Evolutionary conservation across 345 rosid genomes (phyloP).

Genomic region (Aquilaria yunnanensis): DNA sequence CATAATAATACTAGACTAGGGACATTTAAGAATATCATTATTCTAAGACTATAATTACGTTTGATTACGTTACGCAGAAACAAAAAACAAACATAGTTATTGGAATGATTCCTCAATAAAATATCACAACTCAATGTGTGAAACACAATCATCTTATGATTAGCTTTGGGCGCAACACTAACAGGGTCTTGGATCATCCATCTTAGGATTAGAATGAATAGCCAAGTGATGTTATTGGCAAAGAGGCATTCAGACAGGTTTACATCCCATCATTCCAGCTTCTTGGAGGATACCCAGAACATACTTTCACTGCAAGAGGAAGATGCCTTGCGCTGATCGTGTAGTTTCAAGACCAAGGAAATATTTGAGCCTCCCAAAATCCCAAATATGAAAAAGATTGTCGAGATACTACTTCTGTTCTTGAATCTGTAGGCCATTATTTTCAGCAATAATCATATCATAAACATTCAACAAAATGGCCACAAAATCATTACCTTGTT

Average conservation of each 20-base stretch:
- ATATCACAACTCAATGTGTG: too few species aligned
- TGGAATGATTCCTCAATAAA: too few species aligned
- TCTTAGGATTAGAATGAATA: not conserved
- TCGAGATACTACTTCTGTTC: not conserved
- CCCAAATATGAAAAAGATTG: slow-evolving; percentile 1
- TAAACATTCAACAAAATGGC: slow-evolving; percentile 4
- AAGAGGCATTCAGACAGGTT: not conserved
- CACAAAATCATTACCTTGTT: not conserved
- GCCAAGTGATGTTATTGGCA: not conserved
- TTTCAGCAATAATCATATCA: slow-evolving; percentile 3
- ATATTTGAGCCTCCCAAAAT: slow-evolving; percentile 5
- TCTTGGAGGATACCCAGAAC: slow-evolving; percentile 5
- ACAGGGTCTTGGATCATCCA: not conserved
- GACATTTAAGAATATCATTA: too few species aligned
- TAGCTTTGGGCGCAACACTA: too few species aligned
- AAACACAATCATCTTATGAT: too few species aligned
- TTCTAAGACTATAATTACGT: too few species aligned
- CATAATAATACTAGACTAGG: too few species aligned
- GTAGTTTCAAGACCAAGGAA: slow-evolving; percentile 12
- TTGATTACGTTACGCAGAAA: too few species aligned
- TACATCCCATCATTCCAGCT: not conserved
- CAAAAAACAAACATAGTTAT: too few species aligned
- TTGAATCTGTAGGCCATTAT: not conserved
- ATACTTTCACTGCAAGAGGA: not conserved
- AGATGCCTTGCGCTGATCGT: not conserved